Conservation (phyloP, 345 rosid genomes). For the Sisymbrium altissimum region DNA sequence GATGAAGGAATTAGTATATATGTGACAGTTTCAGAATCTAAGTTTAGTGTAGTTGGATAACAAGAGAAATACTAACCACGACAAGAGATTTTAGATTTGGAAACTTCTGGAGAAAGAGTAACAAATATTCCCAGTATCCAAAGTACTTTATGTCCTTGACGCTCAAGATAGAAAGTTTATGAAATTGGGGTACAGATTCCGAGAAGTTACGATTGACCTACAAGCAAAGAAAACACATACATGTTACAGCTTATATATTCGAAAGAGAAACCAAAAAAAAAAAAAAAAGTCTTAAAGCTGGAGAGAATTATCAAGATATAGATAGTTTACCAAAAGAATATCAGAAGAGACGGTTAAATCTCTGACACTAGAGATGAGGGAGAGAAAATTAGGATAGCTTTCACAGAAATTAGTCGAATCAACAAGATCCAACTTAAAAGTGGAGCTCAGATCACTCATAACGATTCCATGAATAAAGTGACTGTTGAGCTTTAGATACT, state of each 20-base stretch:
- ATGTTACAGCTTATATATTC: background rate
- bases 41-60: too few species aligned
- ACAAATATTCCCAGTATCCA: too few species aligned
- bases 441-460: background rate
- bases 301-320: background rate
- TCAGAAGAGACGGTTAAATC: constrained; percentile 1
- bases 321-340: background rate
- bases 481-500: too few species aligned
- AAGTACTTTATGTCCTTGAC: too few species aligned
- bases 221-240: background rate
- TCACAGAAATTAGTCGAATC: background rate
- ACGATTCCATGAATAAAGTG: background rate
- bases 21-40: too few species aligned
- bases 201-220: too few species aligned
- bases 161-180: too few species aligned
- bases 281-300: background rate
- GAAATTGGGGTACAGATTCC: too few species aligned
- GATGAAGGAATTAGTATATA: too few species aligned
- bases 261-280: background rate
- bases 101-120: too few species aligned
- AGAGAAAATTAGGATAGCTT: background rate
- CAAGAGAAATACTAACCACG: too few species aligned
- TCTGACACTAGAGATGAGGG: background rate
- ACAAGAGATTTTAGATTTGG: too few species aligned
- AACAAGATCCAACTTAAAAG: constrained; percentile 1